Evolutionary conservation across 1,284 basidiomycete genomes (phyloP).

Genomic region (Puccinia hordei): DNA sequence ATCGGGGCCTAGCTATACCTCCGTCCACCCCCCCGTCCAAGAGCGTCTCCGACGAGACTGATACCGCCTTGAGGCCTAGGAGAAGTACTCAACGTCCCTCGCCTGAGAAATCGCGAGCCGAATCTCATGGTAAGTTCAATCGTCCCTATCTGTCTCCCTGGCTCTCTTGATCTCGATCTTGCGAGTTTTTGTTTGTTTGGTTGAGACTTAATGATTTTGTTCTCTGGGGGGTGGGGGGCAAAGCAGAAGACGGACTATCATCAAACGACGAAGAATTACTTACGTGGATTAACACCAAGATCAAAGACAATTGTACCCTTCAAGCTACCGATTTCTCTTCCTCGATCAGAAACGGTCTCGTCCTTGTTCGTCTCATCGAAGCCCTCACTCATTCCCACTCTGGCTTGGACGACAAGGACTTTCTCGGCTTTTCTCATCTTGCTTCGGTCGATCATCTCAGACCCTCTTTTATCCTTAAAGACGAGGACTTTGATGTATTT

Average conservation of each 20-base stretch:
- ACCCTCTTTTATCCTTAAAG: slow-evolving; percentile 50
- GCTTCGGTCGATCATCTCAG: background rate
- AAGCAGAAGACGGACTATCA: slow-evolving; percentile 52
- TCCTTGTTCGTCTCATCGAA: slow-evolving; percentile 49
- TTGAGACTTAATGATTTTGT: too few relatives aligned
- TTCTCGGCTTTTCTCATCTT: slow-evolving; percentile 37
- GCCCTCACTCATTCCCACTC: slow-evolving; percentile 33
- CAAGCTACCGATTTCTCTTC: slow-evolving; percentile 52
- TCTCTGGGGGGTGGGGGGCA: too few relatives aligned
- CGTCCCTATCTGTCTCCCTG: slow-evolving; percentile 22
- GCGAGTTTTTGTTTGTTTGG: too few relatives aligned
- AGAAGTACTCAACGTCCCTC: slow-evolving; percentile 54
- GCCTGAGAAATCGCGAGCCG: slow-evolving; percentile 47
- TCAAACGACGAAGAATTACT: slow-evolving; percentile 65
- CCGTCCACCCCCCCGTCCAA: slow-evolving; percentile 54
- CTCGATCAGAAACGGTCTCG: slow-evolving; percentile 53
- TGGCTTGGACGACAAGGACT: slow-evolving; percentile 50
- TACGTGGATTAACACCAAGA: slow-evolving; percentile 75
- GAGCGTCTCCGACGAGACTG: background rate
- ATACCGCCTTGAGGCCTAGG: slow-evolving; percentile 58
- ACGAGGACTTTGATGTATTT: slow-evolving; percentile 52
- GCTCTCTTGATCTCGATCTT: slow-evolving; percentile 7
- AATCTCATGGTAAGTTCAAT: background rate
- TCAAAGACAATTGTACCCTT: slow-evolving; percentile 48
- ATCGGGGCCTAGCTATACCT: slow-evolving; percentile 53